These are phyloP conservation scores for Aaosphaeria pasadenensis DNA, from an alignment of 2,329 filamentous ascomycete genomes.

Conservation along the genomic window DNA sequence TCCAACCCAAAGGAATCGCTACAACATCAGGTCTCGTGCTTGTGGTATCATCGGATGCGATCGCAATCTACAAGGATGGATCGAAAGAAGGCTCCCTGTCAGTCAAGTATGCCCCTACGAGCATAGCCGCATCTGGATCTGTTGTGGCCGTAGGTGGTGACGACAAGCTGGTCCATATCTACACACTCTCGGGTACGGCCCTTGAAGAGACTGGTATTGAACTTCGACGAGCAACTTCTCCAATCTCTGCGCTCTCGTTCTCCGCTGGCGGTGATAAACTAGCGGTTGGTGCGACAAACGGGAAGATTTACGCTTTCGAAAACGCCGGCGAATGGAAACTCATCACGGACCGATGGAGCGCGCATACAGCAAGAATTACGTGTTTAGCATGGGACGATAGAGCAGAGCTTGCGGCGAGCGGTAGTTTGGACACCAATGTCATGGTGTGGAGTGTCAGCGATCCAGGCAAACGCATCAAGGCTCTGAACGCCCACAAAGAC, in stretches of 20 bases:
- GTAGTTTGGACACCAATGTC: conserved; percentile 85
- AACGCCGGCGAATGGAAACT: conserved; percentile 63
- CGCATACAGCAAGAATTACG: conserved; percentile 67
- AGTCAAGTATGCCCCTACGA: conserved; percentile 64
- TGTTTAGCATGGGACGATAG: conserved; percentile 72
- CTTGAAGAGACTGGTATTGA: conserved; percentile 52
- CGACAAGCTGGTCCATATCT: conserved; percentile 73
- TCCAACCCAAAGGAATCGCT: conserved; percentile 75
- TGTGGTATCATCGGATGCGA: conserved; percentile 52
- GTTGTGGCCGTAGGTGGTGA: conserved; percentile 74
- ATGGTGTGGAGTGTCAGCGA: conserved; percentile 86
- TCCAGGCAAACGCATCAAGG: conserved; percentile 81
- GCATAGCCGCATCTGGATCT: conserved; percentile 66
- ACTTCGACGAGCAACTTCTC: conserved; percentile 66
- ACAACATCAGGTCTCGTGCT: conserved; percentile 53
- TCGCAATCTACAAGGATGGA: conserved; percentile 60
- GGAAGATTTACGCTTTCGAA: conserved; percentile 82
- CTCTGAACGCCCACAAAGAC: conserved; percentile 89
- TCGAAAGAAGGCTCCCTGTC: conserved; percentile 58
- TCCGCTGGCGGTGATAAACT: conserved; percentile 73
- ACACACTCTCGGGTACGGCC: conserved; percentile 59
- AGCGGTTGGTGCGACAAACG: conserved; percentile 77
- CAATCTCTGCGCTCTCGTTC: conserved; percentile 79
- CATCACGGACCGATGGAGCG: conserved; percentile 76
- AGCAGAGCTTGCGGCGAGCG: conserved; percentile 77